Evolutionary conservation across 768 basidiomycete genomes (phyloP).

Genomic region (Mycena filopes): DNA sequence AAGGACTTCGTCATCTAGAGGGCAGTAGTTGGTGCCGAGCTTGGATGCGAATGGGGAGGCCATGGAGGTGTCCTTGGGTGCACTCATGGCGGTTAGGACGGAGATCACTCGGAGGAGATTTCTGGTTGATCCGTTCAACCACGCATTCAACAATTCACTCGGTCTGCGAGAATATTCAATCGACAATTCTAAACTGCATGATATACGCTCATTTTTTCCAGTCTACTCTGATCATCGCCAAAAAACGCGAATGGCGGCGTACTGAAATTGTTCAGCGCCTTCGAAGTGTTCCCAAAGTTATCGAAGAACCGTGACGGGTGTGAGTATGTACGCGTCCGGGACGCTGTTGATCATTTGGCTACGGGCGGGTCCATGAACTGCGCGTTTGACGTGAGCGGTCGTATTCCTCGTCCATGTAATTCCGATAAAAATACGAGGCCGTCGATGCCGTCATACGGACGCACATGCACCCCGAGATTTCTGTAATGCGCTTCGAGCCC

Average conservation of each 20-base stretch:
- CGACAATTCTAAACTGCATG: no score
- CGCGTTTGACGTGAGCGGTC: slow-evolving; percentile 10
- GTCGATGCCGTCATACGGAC: slow-evolving; percentile 20
- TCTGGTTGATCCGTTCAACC: no score
- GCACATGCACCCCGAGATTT: slow-evolving; percentile 7
- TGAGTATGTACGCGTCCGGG: slow-evolving; percentile 19
- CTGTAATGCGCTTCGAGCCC: neutral
- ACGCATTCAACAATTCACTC: no score
- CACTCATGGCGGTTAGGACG: no score
- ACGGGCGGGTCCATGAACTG: slow-evolving; percentile 30
- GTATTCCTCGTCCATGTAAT: neutral
- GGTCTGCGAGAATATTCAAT: no score
- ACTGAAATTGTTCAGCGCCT: slow-evolving; percentile 24
- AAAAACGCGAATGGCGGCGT: slow-evolving; percentile 26
- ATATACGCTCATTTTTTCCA: no score
- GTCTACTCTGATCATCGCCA: slow-evolving; percentile 1
- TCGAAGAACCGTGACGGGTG: slow-evolving; percentile 16
- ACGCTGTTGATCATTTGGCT: slow-evolving; percentile 23
- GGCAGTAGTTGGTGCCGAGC: no score
- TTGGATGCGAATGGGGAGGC: no score
- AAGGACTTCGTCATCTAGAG: no score
- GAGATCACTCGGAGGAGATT: no score
- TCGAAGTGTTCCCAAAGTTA: slow-evolving; percentile 17
- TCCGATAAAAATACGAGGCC: slow-evolving; percentile 10
- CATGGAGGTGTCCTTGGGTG: no score